Percentiles rank a stretch among this genome's conserved stretches.
Conservation (phyloP, 768 basidiomycete genomes). For the Amanita pseudoporphyria region DNA sequence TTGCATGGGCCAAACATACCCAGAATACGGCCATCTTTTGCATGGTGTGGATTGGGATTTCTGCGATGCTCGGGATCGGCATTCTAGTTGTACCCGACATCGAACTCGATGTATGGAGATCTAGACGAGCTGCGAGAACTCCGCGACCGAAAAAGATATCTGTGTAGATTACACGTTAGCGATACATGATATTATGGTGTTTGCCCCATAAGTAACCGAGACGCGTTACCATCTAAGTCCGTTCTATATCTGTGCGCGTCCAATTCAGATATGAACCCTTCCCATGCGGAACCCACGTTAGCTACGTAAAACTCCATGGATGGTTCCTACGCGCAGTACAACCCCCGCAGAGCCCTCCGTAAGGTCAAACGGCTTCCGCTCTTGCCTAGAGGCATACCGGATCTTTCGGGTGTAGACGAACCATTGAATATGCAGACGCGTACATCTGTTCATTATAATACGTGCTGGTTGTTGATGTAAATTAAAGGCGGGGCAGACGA, state of each 20-base stretch:
- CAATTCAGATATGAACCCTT: no score
- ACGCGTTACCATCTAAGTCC: no score
- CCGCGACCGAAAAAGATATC: neutral
- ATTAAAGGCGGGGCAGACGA: neutral
- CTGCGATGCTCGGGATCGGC: conserved; percentile 14
- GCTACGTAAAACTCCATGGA: neutral
- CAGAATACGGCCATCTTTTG: conserved; percentile 34
- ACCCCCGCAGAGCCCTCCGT: neutral
- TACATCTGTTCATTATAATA: neutral
- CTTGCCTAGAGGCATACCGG: neutral
- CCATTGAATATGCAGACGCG: neutral
- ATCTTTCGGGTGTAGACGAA: neutral
- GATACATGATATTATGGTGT: neutral
- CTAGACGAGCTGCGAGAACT: neutral
- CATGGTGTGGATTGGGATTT: conserved; percentile 27
- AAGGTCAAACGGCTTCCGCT: conserved; percentile 2
- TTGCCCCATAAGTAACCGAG: no score
- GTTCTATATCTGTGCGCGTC: no score
- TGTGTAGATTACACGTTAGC: neutral
- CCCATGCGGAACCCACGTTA: no score
- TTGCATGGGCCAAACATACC: conserved; percentile 40
- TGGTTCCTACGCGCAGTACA: neutral
- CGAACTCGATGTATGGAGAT: conserved; percentile 5
- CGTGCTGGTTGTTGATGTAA: neutral
- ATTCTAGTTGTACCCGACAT: conserved; percentile 11